Conservation (phyloP, 164 flowering plant species). For the Cinnamomum micranthum region DNA sequence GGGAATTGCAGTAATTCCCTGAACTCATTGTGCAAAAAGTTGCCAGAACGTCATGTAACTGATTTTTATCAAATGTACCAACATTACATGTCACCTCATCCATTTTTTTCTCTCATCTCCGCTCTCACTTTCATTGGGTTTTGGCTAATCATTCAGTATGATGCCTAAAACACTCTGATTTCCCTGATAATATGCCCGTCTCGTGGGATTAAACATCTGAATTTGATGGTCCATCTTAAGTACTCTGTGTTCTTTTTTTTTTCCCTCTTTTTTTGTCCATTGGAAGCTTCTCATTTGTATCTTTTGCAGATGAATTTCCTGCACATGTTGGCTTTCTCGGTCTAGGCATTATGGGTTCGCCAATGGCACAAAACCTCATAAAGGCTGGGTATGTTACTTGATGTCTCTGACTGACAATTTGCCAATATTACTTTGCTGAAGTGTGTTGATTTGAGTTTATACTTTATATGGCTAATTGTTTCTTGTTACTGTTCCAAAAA, state of each 20-base stretch:
- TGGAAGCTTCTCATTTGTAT: not conserved
- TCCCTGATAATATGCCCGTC: not conserved
- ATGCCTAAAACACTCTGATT: too few species aligned
- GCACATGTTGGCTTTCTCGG: constrained; percentile 74
- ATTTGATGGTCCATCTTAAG: not conserved
- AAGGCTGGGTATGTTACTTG: constrained; percentile 66
- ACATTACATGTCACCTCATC: too few species aligned
- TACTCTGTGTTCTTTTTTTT: not conserved
- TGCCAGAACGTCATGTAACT: too few species aligned
- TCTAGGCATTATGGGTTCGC: constrained; percentile 92
- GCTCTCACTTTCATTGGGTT: too few species aligned
- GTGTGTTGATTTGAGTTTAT: not conserved
- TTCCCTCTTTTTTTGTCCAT: not conserved
- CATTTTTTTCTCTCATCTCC: too few species aligned
- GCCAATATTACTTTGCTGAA: not conserved
- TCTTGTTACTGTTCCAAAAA: not conserved
- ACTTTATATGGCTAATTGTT: not conserved
- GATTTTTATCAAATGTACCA: too few species aligned
- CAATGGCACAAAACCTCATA: constrained; percentile 90
- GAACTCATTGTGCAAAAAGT: too few species aligned
- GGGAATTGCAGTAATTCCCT: too few species aligned
- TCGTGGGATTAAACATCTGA: not conserved
- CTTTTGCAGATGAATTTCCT: constrained; percentile 27
- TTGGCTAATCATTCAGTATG: too few species aligned
- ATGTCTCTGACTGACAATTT: not conserved